Evolutionary conservation across 2,329 filamentous ascomycete genomes (phyloP).

Genomic region (Hymenoscyphus fraxineus): DNA sequence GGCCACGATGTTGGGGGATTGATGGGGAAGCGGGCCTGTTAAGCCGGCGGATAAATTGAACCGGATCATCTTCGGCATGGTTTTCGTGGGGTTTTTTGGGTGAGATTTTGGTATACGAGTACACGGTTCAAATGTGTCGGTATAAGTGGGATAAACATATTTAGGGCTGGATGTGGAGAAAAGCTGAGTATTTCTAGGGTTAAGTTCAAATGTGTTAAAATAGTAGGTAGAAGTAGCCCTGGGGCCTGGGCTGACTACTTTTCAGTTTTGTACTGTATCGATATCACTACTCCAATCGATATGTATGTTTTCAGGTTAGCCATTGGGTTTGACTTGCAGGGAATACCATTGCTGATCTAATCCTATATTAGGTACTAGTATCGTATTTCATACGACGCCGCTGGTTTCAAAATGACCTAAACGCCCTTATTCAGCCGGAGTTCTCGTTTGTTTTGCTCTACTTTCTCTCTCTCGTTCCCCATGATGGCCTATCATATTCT

Average conservation of each 20-base stretch:
- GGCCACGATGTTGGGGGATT: not conserved
- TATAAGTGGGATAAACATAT: not conserved
- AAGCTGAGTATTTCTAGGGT: not conserved
- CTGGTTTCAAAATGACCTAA: not conserved
- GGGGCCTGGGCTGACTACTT: not conserved
- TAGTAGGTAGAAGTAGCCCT: not conserved
- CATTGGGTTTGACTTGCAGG: not conserved
- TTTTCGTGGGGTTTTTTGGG: slow-evolving; percentile 2
- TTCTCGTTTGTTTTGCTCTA: not conserved
- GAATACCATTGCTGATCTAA: not conserved
- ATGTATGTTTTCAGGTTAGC: not conserved
- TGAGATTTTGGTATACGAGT: not conserved
- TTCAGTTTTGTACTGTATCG: not conserved
- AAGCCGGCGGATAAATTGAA: slow-evolving; percentile 16
- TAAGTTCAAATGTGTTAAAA: not conserved
- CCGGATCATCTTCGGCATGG: slow-evolving; percentile 12
- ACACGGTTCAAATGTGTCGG: too few species aligned
- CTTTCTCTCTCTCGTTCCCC: not conserved
- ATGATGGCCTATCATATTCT: not conserved
- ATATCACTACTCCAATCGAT: not conserved
- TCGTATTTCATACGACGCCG: not conserved
- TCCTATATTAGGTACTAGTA: not conserved
- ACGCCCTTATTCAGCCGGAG: not conserved
- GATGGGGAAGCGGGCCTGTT: slow-evolving; percentile 21
- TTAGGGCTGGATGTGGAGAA: not conserved